Percentiles rank a stretch among this genome's conserved stretches.
Evolutionary conservation across 2,329 filamentous ascomycete species (phyloP).

Genomic region (Pseudocercospora ulei): DNA sequence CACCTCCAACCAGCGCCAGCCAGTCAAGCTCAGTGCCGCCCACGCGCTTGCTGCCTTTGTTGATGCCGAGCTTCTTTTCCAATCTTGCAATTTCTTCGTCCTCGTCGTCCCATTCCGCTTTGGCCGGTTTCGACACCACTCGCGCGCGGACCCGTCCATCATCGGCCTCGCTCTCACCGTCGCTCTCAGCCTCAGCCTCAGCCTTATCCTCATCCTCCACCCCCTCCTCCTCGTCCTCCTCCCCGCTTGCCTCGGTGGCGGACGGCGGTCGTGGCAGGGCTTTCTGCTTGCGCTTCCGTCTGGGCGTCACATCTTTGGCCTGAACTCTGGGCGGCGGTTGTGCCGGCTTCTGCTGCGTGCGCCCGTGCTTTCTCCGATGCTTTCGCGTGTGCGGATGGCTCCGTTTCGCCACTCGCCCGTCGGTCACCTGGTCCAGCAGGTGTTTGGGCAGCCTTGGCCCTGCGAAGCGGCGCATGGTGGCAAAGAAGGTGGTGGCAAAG

Average conservation of each 20-base stretch:
- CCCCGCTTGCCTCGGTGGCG: background rate
- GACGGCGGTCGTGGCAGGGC: background rate
- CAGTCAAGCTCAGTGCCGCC: slow-evolving; percentile 75
- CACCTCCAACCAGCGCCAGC: slow-evolving; percentile 49
- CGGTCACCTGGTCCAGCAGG: slow-evolving; percentile 39
- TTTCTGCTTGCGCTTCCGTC: slow-evolving; percentile 9
- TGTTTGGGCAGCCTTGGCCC: slow-evolving; percentile 41
- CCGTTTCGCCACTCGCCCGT: slow-evolving; percentile 21
- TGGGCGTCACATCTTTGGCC: background rate
- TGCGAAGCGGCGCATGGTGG: slow-evolving; percentile 26
- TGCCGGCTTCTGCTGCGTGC: slow-evolving; percentile 50
- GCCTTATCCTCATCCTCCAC: slow-evolving; percentile 10
- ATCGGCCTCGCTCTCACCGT: slow-evolving; percentile 28
- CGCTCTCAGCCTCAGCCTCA: slow-evolving; percentile 17
- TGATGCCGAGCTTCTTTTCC: slow-evolving; percentile 78
- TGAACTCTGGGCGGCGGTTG: slow-evolving; percentile 2
- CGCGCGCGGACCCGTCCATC: slow-evolving; percentile 18
- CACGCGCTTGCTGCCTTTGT: slow-evolving; percentile 61
- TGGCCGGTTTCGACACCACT: slow-evolving; percentile 20
- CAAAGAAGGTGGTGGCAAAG: too few species aligned
- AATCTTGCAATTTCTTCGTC: slow-evolving; percentile 80
- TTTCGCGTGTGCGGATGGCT: slow-evolving; percentile 27
- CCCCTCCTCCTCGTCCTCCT: slow-evolving; percentile 5
- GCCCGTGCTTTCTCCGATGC: slow-evolving; percentile 53
- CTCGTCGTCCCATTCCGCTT: slow-evolving; percentile 59